Percentiles rank a stretch among this genome's conserved stretches.
Conservation (phyloP, 2,329 filamentous ascomycete genomes). For the Truncatella angustata region DNA sequence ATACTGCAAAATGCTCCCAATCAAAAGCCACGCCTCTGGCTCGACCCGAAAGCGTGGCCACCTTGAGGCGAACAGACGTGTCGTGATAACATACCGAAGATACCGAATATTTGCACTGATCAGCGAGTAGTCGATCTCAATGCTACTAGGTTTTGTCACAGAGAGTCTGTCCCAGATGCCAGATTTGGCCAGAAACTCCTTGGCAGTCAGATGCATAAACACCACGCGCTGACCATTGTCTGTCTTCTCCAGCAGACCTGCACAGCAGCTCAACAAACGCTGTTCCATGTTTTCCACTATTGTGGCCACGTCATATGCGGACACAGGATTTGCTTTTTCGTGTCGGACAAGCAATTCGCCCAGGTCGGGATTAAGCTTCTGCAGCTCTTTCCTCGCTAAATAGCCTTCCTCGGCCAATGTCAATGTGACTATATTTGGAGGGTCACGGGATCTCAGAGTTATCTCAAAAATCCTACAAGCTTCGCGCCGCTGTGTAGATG, state of each 20-base stretch:
- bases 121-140: conserved; percentile 8
- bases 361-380: conserved; percentile 13
- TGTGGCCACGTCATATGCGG: conserved; percentile 16
- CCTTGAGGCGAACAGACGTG: not conserved
- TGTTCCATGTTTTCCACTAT: conserved; percentile 25
- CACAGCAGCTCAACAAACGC: conserved; percentile 21
- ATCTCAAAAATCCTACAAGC: conserved; percentile 30
- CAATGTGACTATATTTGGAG: conserved; percentile 27
- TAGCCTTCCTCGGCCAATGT: conserved; percentile 28
- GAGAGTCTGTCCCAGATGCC: conserved; percentile 6
- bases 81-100: not conserved
- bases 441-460: conserved; percentile 27
- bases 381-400: conserved; percentile 19
- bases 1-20: conserved; percentile 2
- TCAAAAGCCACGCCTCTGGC: not conserved
- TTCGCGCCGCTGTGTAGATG: conserved; percentile 20
- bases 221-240: conserved; percentile 18
- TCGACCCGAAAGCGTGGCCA: not conserved
- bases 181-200: conserved; percentile 5
- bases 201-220: conserved; percentile 10
- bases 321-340: conserved; percentile 20
- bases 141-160: conserved; percentile 3
- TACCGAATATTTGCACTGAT: conserved; percentile 6
- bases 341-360: conserved; percentile 22
- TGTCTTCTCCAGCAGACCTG: conserved; percentile 26